Base-by-base conservation (phyloP, 2,329 filamentous ascomycete species). In the Leptographium procerum region DNA sequence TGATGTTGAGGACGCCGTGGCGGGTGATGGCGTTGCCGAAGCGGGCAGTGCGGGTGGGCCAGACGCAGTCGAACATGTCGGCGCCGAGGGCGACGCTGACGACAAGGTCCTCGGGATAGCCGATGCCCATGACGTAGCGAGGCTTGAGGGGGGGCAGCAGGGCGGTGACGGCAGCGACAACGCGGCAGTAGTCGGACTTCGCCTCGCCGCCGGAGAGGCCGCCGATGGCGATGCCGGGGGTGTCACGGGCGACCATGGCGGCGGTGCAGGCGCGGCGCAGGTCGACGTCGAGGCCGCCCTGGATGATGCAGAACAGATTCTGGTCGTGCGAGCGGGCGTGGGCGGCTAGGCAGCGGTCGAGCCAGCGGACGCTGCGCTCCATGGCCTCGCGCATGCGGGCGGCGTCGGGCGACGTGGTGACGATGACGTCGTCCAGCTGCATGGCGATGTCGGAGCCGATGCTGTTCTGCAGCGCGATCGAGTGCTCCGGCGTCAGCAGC, bases 51-150 rank as follows among this genome's bases (percentile, higher is more conserved):
- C 94, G 81, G 5, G 94, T 97, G 1, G 94, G 95, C 94, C 94
- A 99, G 8, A 99, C 94, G 69, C 95, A 99, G 73, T 99, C 94
- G 69, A 99, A 99, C 94, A 99, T 99, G 73, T 99, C 94, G 54
- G 94, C 94, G 4, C 94, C 94, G 0, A 99, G 79, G 1, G 94
- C 94, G 4, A 96, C 86, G 57, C 90, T 95, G 45, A 99, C 91
- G 2, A 99, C 83, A 58, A 99, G 77, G 68, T 99, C 94, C 74
- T 97, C 94, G 1, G 94, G 94, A 71, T 96, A 99, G 14, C 94
- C 91, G 65, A 99, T 94, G 22, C 94, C 94, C 95, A 99, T 99
- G 59, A 99, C 92, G 73, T 99, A 99, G 69, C 94, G 82, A n/a
- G 94, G 94, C 73, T 99, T 99, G 61, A 88, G 77, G 59, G 92